phyloP scores from a whole-genome alignment of 2,329 filamentous ascomycete species.

The Penicillium digitatum region DNA sequence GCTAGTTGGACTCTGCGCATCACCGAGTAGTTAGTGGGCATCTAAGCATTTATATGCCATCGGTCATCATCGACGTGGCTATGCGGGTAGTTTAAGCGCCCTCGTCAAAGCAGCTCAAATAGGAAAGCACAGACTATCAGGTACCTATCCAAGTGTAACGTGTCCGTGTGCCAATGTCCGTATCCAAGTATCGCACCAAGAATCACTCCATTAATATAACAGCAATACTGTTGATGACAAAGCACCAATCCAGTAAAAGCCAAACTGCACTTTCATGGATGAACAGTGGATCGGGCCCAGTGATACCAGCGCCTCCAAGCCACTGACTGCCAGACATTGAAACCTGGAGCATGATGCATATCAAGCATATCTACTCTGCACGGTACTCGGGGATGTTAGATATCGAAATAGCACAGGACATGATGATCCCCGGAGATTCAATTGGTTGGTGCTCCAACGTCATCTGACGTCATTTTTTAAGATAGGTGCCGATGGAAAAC shows the following conservation, averaged over 20 bases:
- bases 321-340: conserved; percentile 10
- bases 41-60: neutral
- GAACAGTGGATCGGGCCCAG: conserved; percentile 4
- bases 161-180: neutral
- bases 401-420: neutral
- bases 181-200: neutral
- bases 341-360: conserved; percentile 23
- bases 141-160: neutral
- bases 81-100: too few species aligned
- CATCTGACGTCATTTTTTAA: conserved; percentile 22
- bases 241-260: neutral
- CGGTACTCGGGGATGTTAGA: neutral
- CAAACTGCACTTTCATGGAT: neutral
- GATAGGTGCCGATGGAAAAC: neutral
- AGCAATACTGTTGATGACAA: neutral
- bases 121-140: neutral
- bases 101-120: too few species aligned
- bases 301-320: conserved; percentile 22
- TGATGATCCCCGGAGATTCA: conserved; percentile 10
- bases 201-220: neutral
- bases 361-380: neutral
- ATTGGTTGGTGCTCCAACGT: conserved; percentile 12
- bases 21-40: neutral
- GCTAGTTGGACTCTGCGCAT: neutral
- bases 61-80: neutral